phyloP scores from a whole-genome alignment of 208 protist genomes.

The Willaertia magna region DNA sequence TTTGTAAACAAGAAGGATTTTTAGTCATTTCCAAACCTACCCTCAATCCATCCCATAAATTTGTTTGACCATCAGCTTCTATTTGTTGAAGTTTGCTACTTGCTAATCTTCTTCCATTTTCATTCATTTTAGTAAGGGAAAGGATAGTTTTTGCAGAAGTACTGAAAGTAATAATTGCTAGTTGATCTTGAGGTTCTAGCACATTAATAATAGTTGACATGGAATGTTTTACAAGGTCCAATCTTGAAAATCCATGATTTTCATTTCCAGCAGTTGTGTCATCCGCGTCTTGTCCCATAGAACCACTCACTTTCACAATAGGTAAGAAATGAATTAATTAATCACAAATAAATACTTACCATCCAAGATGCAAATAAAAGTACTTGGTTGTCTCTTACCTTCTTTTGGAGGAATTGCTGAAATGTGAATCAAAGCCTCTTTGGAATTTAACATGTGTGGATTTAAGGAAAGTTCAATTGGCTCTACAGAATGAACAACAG shows the following conservation, averaged over 20 bases:
- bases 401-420: background rate
- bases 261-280: background rate
- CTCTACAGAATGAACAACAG: too few species aligned
- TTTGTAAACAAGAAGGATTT: background rate
- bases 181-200: conserved; percentile 17
- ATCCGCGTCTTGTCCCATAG: background rate
- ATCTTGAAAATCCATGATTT: conserved; percentile 30
- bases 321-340: too few species aligned
- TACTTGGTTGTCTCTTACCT: background rate
- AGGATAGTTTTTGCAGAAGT: conserved; percentile 20
- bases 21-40: conserved; percentile 28
- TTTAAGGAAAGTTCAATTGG: too few species aligned
- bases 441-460: too few species aligned
- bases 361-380: background rate
- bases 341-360: too few species aligned
- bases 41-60: conserved; percentile 40
- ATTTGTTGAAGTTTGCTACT: conserved; percentile 8
- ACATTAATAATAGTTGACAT: conserved; percentile 30
- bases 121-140: conserved; percentile 27
- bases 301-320: too few species aligned
- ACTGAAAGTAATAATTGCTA: conserved; percentile 31
- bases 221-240: conserved; percentile 45
- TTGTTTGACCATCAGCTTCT: conserved; percentile 27
- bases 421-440: too few species aligned
- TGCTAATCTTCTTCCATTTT: conserved; percentile 17